Evolutionary conservation across 345 rosid species (phyloP).

Genomic region (Diplotaxis tenuifolia): DNA sequence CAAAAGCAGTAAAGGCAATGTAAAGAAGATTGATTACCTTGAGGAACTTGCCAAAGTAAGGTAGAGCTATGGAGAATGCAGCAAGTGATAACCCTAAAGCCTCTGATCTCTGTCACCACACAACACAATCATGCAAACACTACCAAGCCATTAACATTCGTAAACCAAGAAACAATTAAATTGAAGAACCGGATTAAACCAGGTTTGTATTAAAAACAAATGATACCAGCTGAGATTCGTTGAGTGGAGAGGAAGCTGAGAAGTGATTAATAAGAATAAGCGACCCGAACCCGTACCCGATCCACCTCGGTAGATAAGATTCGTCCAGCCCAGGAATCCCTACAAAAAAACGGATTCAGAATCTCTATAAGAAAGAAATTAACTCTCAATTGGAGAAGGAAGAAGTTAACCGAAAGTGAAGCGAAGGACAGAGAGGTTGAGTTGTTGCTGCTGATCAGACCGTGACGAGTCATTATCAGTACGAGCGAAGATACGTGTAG

Average conservation of each 20-base stretch:
- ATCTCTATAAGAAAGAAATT: neutral
- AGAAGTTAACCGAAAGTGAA: slow-evolving; percentile 63
- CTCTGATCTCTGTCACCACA: slow-evolving; percentile 55
- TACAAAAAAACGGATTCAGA: slow-evolving; percentile 2
- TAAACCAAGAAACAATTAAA: neutral
- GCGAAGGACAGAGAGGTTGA: slow-evolving; percentile 86
- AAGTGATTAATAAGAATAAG: slow-evolving; percentile 60
- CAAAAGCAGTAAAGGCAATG: neutral
- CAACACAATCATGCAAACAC: too few relatives aligned
- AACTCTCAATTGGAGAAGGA: neutral
- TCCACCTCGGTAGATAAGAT: slow-evolving; percentile 86
- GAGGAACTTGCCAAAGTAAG: slow-evolving; percentile 74
- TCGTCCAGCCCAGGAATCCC: slow-evolving; percentile 92
- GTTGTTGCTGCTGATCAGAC: slow-evolving; percentile 48
- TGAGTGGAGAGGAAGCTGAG: slow-evolving; percentile 32
- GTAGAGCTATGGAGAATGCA: slow-evolving; percentile 65
- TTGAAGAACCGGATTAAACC: neutral
- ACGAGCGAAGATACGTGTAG: slow-evolving; percentile 36
- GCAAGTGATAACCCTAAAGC: slow-evolving; percentile 67
- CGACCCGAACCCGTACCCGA: slow-evolving; percentile 91
- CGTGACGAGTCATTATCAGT: slow-evolving; percentile 38
- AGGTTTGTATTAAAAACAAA: neutral
- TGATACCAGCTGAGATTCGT: slow-evolving; percentile 34
- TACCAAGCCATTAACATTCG: neutral
- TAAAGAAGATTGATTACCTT: slow-evolving; percentile 40